These are phyloP conservation scores for Trichophyton schoenleinii DNA, from an alignment of 2,329 filamentous ascomycete species.

Conservation along the genomic window DNA sequence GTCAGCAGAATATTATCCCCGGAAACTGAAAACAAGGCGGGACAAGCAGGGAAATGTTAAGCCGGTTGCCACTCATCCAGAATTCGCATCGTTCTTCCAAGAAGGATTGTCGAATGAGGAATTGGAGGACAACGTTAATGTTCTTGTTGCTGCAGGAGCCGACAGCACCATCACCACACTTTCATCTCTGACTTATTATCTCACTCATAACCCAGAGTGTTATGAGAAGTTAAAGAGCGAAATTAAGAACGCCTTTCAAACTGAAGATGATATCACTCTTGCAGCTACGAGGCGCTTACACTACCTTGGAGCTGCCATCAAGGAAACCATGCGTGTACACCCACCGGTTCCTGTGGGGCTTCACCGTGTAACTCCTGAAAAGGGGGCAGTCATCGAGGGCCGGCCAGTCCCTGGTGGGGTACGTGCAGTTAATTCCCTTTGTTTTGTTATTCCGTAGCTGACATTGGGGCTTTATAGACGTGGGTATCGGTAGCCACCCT, in stretches of 20 bases:
- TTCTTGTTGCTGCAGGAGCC: conserved; percentile 48
- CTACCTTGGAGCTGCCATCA: conserved; percentile 65
- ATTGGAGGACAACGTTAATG: conserved; percentile 63
- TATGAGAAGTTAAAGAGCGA: conserved; percentile 31
- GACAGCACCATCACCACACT: conserved; percentile 71
- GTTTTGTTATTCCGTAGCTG: neutral
- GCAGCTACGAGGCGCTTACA: conserved; percentile 53
- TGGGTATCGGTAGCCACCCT: neutral
- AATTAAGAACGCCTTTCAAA: conserved; percentile 24
- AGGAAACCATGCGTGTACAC: conserved; percentile 65
- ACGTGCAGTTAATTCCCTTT: neutral
- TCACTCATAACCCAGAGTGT: conserved; percentile 48
- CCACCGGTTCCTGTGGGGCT: conserved; percentile 60
- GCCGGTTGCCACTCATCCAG: conserved; percentile 46
- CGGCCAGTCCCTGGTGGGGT: neutral
- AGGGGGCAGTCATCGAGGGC: neutral
- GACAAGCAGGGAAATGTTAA: neutral
- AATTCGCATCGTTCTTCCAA: conserved; percentile 42
- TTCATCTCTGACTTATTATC: conserved; percentile 58
- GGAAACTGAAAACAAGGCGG: neutral
- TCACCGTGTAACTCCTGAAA: conserved; percentile 55
- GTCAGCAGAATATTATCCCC: neutral
- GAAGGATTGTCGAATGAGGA: conserved; percentile 44
- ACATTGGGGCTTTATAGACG: neutral
- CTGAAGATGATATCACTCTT: conserved; percentile 47